Conservation (phyloP, 768 basidiomycete genomes). For the Tricholoma terreum region DNA sequence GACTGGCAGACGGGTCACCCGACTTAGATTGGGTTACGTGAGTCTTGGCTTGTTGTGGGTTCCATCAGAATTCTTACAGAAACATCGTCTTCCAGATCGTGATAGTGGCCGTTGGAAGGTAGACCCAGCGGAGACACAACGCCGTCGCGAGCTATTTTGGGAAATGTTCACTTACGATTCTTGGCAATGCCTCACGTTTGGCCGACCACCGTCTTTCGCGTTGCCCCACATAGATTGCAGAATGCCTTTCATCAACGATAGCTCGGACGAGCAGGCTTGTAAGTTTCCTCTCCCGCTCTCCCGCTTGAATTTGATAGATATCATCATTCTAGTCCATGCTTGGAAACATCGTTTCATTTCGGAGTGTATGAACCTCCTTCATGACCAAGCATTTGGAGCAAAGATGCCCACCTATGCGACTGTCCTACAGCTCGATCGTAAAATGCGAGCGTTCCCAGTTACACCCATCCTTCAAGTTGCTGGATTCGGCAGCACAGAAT, state of each 20-base stretch:
- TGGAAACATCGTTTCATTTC: slow-evolving; percentile 72
- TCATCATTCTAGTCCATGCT: slow-evolving; percentile 43
- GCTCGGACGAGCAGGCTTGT: slow-evolving; percentile 59
- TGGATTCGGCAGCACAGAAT: slow-evolving; percentile 59
- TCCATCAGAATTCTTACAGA: slow-evolving; percentile 1
- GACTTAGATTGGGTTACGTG: slow-evolving; percentile 65
- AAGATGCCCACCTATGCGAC: slow-evolving; percentile 67
- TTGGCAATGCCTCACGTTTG: slow-evolving; percentile 65
- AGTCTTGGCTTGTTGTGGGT: slow-evolving; percentile 23
- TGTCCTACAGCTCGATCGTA: slow-evolving; percentile 64
- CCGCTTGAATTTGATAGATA: neutral
- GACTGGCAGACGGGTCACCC: slow-evolving; percentile 3
- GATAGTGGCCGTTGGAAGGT: slow-evolving; percentile 69
- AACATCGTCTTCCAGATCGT: slow-evolving; percentile 43
- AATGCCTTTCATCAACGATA: slow-evolving; percentile 49
- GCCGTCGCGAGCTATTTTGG: slow-evolving; percentile 69
- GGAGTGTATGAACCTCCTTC: slow-evolving; percentile 66
- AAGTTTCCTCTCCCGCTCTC: slow-evolving; percentile 22
- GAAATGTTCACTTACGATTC: slow-evolving; percentile 55
- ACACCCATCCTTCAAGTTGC: slow-evolving; percentile 64
- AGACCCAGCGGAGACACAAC: slow-evolving; percentile 53
- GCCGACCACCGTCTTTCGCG: slow-evolving; percentile 68
- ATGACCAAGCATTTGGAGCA: slow-evolving; percentile 71
- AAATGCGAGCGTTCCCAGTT: slow-evolving; percentile 65
- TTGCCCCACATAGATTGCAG: slow-evolving; percentile 65